Percentiles rank a stretch among this genome's conserved stretches.
These are phyloP conservation scores for Albizia julibrissin DNA, from an alignment of 306 rosid genomes.

Conservation along the genomic window DNA sequence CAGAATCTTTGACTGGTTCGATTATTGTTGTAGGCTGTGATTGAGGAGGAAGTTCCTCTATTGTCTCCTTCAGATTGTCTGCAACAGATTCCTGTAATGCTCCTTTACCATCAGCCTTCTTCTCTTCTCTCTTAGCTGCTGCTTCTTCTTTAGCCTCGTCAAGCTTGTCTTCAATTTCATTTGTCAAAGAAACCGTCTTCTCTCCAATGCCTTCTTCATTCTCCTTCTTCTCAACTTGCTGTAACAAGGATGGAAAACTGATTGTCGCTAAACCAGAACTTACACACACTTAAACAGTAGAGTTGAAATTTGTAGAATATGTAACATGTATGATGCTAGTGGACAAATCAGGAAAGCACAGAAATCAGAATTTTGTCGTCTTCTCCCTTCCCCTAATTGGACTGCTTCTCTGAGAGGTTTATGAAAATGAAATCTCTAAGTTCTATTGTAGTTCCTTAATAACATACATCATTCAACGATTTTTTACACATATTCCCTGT, in stretches of 20 bases:
- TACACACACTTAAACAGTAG: background rate
- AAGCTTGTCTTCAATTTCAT: constrained; percentile 43
- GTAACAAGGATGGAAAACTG: constrained; percentile 4
- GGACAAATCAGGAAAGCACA: background rate
- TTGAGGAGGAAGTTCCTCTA: constrained; percentile 37
- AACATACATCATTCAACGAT: background rate
- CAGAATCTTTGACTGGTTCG: constrained; percentile 33
- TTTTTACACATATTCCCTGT: background rate
- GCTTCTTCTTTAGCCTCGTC: constrained; percentile 37
- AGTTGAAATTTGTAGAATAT: background rate
- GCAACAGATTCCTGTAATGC: constrained; percentile 12
- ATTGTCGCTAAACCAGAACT: constrained; percentile 6
- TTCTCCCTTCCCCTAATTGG: background rate
- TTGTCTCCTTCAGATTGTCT: constrained; percentile 36
- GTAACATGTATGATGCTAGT: background rate
- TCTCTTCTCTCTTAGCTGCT: constrained; percentile 29
- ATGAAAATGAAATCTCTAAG: background rate
- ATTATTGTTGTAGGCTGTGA: constrained; percentile 24
- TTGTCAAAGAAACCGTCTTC: constrained; percentile 29
- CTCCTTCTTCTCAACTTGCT: constrained; percentile 55
- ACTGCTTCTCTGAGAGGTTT: background rate
- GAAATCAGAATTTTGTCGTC: constrained; percentile 10
- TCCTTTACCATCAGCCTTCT: constrained; percentile 35
- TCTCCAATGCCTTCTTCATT: constrained; percentile 45
- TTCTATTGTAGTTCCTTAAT: constrained; percentile 5